phyloP scores from a whole-genome alignment of 495 filamentous ascomycete genomes.

The Darksidea phi region DNA sequence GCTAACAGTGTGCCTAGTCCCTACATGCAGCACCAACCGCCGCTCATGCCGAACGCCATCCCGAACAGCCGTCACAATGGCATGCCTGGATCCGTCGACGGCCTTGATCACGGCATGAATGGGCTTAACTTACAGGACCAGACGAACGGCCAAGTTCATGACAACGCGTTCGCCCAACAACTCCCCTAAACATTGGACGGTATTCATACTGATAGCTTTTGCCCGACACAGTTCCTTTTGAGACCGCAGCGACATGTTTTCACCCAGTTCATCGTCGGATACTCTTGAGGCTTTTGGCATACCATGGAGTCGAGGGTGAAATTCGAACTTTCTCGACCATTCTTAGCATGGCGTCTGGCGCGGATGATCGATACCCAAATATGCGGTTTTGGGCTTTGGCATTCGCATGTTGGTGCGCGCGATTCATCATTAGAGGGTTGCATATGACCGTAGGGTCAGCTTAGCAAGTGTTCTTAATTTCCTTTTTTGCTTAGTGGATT shows the following conservation, averaged over 20 bases:
- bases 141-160: conserved; percentile 52
- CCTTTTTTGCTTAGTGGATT: neutral
- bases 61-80: conserved; percentile 48
- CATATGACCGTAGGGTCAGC: conserved; percentile 4
- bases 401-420: conserved; percentile 25
- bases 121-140: conserved; percentile 51
- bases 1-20: conserved; percentile 42
- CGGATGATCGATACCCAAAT: conserved; percentile 5
- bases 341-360: conserved; percentile 35
- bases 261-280: too few relatives aligned
- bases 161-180: conserved; percentile 47
- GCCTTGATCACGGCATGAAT: conserved; percentile 47
- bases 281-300: too few relatives aligned
- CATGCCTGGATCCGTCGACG: conserved; percentile 47
- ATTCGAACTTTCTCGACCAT: neutral
- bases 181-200: neutral
- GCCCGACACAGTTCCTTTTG: neutral
- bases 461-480: neutral
- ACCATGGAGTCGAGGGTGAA: too few relatives aligned
- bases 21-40: conserved; percentile 48
- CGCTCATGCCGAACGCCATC: conserved; percentile 45
- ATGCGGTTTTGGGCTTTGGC: neutral
- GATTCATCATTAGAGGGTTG: conserved; percentile 22
- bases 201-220: neutral
- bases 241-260: too few relatives aligned